Evolutionary conservation across 2,329 filamentous ascomycete species (phyloP), one percentile per base, ranked within the genome.

Genomic region (Pestalotiopsis sp.): DNA sequence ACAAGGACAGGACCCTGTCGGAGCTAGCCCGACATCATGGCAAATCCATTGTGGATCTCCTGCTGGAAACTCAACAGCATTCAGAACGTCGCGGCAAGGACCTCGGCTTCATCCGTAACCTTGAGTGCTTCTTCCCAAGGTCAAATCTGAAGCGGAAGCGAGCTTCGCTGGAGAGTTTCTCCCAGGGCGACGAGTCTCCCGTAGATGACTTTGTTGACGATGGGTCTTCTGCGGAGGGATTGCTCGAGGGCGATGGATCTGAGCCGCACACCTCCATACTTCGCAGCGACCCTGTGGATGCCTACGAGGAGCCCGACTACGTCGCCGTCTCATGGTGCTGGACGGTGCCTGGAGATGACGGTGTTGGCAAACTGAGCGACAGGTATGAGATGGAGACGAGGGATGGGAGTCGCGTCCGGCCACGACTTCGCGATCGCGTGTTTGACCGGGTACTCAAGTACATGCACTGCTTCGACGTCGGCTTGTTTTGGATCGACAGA

Each of bases 401-500:
- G 25, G 57, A 59, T 59, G 45, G 45, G 45, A 14, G 20, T 17
- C 20, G 45, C 14, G 45, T 52, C 4, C 20, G 57, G n/a, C n/a
- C 57, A 23, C 57, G 57, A 13, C 63, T 71, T 14, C 58, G 66
- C 36, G 65, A 67, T 39, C 61, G 55, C 3, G 68, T 70, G 2
- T 66, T 70, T 31, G 27, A 67, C 11, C 59, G 68, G 12, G 61
- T 61, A 1, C 23, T 36, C 12, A 61, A 67, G 12, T 70, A 71
- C 20, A 71, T 71, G 69, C 2, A 4, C 3, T 1, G 17, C 52
- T 41, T 36, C 4, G 12, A 49, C 3, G 39, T 70, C 1, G 4
- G 20, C 1, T 25, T 60, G n/a, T 60, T 70, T 6, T 69, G 67
- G 70, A 69, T 71, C 9, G 69, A 71, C 60, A 45, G 41, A 45